Base-by-base conservation (phyloP, 371 early-diverging fungal species). In the Mortierella sp. region DNA sequence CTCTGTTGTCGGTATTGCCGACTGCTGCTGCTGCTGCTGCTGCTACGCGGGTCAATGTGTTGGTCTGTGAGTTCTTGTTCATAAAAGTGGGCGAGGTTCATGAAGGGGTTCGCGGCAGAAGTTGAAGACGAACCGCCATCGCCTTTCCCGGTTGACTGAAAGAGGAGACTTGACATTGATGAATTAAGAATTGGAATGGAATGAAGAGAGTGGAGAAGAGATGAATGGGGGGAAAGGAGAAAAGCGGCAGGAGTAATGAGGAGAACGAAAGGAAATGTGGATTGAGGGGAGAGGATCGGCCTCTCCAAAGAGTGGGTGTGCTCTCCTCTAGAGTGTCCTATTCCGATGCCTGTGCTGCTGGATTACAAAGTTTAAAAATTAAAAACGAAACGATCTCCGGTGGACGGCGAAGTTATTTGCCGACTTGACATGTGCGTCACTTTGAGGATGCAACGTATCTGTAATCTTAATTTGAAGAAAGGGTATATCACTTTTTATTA, bases 41-140 rank as follows among this genome's bases (percentile, higher is more conserved):
- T 13, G 58, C 24, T 64, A 28, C 28, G 28, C 5, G 65, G 21
- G 52, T 79, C 80, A 19, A 68, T 65, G 10, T 70, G 64, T 8
- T 55, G 53, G n/a, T 71, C 72, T n/a, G 66, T 62, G 52, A 75
- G 63, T 55, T 80, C 81, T 45, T 80, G 81, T 32, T 80, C 81
- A 28, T 80, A 80, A 72, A 80, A 75, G 63, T 75, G 75, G 28
- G 75, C 45, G 11, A 80, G 66, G 13, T 71, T 74, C 66, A 60
- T 72, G 72, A 80, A 63, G 5, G 81, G 75, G 60, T 74, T 75
- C 13, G 70, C 67, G 8, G 65, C 63, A 0, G 78, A 69, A 9
- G 65, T 66, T 2, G 78, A 69, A 9, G 78, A 77, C 24, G 77
- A 63, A 5, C 45, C 19, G 15, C 43, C 24, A 38, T 38, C 53